Evolutionary conservation across 768 basidiomycete genomes (phyloP), one percentile per base, ranked within the genome.

Genomic region (Coprinellus micaceus): DNA sequence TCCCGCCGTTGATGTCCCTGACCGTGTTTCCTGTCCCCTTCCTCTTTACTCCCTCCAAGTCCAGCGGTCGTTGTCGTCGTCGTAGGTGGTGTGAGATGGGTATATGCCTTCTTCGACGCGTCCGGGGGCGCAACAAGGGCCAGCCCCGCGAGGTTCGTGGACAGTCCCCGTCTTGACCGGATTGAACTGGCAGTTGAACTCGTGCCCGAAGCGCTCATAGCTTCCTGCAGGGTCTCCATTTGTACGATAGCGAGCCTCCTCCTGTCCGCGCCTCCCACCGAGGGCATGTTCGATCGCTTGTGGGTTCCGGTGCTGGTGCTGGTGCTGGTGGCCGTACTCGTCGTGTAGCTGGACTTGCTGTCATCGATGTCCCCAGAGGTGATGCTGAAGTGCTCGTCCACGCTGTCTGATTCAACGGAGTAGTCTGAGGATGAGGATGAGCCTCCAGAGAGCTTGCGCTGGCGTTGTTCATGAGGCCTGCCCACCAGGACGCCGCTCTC

Each of bases 61-160:
- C n/a, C n/a, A n/a, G n/a, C n/a, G n/a, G 65, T 63, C 39, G 73
- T 62, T 58, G 84, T 82, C 12, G 79, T 77, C 26, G 79, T 73
- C 21, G 76, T 66, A 13, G 82, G 82, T 54, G 82, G 80, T 4
- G 80, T 74, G 45, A 85, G 72, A 53, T 79, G 77, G 26, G 81
- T 74, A 63, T 84, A 82, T 13, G 77, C 69, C 45, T 66, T 72
- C 15, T 78, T 77, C 9, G 82, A 77, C 60, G 83, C 84, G 67
- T 88, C 89, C 37, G 87, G 86, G 49, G 87, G 88, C 52, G 85
- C 85, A 58, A 89, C 83, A 60, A 90, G 75, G 52, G 87, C 83
- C 24, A 89, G 75, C 52, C 82, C 81, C 10, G 72, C 67, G 11
- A 81, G 63, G 60, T 70, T 71, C 36, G 74, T 70, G 53, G 74